Conservation (phyloP, 2,329 filamentous ascomycete genomes). For the Berkeleyomyces rouxiae region DNA sequence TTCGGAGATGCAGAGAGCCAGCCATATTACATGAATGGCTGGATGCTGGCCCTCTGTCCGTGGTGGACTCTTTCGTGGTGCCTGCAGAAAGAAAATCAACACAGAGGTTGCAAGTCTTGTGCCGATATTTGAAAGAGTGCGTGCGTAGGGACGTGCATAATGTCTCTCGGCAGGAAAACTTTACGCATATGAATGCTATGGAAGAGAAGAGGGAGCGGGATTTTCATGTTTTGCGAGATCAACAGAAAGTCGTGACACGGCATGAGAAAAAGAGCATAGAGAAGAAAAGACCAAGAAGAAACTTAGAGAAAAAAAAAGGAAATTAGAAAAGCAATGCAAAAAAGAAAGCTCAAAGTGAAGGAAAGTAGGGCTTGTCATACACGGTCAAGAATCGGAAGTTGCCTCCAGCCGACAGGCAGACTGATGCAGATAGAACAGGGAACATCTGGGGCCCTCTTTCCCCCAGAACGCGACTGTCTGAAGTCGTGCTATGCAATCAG, state of each 20-base stretch:
- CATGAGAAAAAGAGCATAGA: not conserved
- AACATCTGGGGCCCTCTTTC: not conserved
- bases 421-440: not conserved
- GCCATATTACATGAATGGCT: too few species aligned
- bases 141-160: not conserved
- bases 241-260: not conserved
- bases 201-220: not conserved
- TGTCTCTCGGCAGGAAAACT: not conserved
- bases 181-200: not conserved
- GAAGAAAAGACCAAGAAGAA: not conserved
- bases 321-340: not conserved
- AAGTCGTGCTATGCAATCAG: not conserved
- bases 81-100: too few species aligned
- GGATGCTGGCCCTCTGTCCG: too few species aligned
- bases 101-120: not conserved
- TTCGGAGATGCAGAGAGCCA: too few species aligned
- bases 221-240: not conserved
- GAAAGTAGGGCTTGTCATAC: not conserved
- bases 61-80: too few species aligned
- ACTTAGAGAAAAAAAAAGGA: not conserved
- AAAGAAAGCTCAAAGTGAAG: not conserved
- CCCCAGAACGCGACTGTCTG: not conserved
- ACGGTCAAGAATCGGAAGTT: not conserved
- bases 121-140: not conserved
- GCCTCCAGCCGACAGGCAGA: not conserved